Base-by-base conservation (phyloP, 805 yeast genomes). In the Saccharomycopsis olivae region DNA sequence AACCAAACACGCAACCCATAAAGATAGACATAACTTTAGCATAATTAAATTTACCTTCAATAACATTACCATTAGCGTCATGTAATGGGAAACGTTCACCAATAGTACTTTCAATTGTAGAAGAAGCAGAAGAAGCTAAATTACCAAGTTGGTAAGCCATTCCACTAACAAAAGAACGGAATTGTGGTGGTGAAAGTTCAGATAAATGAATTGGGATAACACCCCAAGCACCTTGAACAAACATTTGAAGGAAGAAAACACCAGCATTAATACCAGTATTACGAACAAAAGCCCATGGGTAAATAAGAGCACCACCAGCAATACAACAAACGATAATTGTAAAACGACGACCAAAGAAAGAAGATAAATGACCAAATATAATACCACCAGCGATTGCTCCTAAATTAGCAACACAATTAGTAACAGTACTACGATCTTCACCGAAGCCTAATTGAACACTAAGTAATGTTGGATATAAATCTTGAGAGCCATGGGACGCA, bases 211-310 rank as follows among this genome's bases (percentile, higher is more conserved):
- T 68, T 15, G 86, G 84, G 10, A 73, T 64, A 36, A 78, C 72
- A 44, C 87, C 86, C 81, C 84, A 80, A 4, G 77, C 76, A 27
- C 85, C 87, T 62, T 75, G 78, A 4, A 78, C 80, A 40, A 72
- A 69, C 51, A 71, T 68, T 54, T 77, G 82, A 52, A 77, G 53
- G 61, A 76, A 76, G 57, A 78, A 78, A 4, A 60, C 75, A 1
- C 78, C 76, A 21, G 76, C 79, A 13, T 66, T 65, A 15, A 56
- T 48, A 25, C 54, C 48, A 32, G 53, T 58, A 20, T 52, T 53
- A 16, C 61, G 54, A 49, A 56, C 55, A 52, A 71, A 73, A 3
- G 75, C 75, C 64, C 75, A 69, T 21, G 83, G 82, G 53, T 78
- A 78, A 35, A 75, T 62, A 44, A 78, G 57, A 1, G 77, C 76